Percentiles rank a stretch among this genome's conserved stretches.
phyloP scores from a whole-genome alignment of 2,329 filamentous ascomycete species.

The Keithomyces neogunnii region DNA sequence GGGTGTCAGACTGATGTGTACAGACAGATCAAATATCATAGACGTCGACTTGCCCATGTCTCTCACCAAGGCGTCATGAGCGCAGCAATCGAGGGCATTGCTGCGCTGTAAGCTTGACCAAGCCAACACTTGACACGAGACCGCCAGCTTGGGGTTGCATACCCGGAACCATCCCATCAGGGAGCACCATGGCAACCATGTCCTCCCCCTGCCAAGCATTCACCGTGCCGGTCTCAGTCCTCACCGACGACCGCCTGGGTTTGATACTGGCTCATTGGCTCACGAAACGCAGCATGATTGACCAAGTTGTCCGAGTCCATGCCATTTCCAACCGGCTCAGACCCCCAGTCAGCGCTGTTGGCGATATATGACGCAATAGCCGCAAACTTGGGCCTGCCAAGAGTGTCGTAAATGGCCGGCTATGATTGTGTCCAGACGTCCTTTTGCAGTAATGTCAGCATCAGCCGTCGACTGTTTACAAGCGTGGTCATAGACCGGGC shows the following conservation, averaged over 20 bases:
- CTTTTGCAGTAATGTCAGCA: neutral
- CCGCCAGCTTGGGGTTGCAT: conserved; percentile 12
- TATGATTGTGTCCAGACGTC: conserved; percentile 12
- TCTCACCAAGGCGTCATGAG: too few relatives aligned
- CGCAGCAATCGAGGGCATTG: too few relatives aligned
- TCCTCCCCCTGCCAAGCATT: conserved; percentile 13
- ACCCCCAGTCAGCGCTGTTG: conserved; percentile 13
- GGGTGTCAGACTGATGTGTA: too few relatives aligned
- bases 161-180: conserved; percentile 11
- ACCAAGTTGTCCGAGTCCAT: conserved; percentile 13
- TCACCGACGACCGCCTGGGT: conserved; percentile 13
- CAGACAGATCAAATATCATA: too few relatives aligned
- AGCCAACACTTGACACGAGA: conserved; percentile 9
- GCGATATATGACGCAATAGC: conserved; percentile 12
- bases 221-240: conserved; percentile 13
- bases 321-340: conserved; percentile 14
- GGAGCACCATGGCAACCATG: conserved; percentile 11
- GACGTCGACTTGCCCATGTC: too few relatives aligned
- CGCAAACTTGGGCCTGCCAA: conserved; percentile 10
- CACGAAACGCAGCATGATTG: conserved; percentile 10
- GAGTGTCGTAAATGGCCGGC: conserved; percentile 12
- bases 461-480: too few relatives aligned
- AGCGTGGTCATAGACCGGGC: neutral
- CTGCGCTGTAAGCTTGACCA: neutral
- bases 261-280: conserved; percentile 6